A percentile compares a stretch with the other conserved stretches of the same genome.
Evolutionary conservation across 495 filamentous ascomycete species (phyloP).

Genomic region (Penicillium silybi): DNA sequence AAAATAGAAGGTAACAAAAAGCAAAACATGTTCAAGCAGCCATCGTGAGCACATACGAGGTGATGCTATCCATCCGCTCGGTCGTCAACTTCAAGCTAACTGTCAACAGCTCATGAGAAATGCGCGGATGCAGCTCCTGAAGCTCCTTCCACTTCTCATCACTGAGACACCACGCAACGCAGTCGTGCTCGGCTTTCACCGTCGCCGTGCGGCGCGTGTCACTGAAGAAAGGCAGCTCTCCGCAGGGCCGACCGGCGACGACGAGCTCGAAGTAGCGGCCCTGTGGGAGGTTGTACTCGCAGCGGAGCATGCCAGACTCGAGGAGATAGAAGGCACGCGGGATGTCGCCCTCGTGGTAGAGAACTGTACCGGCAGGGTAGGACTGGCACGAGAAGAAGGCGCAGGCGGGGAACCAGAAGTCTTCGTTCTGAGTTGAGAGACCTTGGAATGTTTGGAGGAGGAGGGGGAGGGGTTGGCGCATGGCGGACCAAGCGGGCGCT

Average conservation of each 20-base stretch:
- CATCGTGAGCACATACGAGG: slow-evolving; percentile 48
- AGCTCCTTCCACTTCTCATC: slow-evolving; percentile 64
- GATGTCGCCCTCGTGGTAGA: slow-evolving; percentile 70
- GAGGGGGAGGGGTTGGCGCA: slow-evolving; percentile 84
- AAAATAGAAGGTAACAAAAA: background rate
- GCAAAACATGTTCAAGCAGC: slow-evolving; percentile 24
- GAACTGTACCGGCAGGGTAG: slow-evolving; percentile 61
- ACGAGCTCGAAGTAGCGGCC: slow-evolving; percentile 87
- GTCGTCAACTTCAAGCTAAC: slow-evolving; percentile 82
- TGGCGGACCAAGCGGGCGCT: slow-evolving; percentile 65
- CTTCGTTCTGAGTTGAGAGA: slow-evolving; percentile 71
- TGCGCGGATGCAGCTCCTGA: slow-evolving; percentile 63
- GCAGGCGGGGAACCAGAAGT: slow-evolving; percentile 84
- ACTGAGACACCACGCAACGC: slow-evolving; percentile 77
- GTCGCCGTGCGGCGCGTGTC: slow-evolving; percentile 84
- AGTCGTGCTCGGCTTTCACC: slow-evolving; percentile 74
- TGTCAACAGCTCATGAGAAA: slow-evolving; percentile 79
- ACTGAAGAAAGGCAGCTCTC: slow-evolving; percentile 93
- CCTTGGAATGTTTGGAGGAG: slow-evolving; percentile 91
- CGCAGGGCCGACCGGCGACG: slow-evolving; percentile 90
- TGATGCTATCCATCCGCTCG: slow-evolving; percentile 88
- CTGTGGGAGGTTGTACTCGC: slow-evolving; percentile 85
- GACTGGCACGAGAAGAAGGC: slow-evolving; percentile 66
- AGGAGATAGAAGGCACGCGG: slow-evolving; percentile 86
- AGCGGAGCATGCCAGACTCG: slow-evolving; percentile 81